Conservation (phyloP, 257 asterid species). For the Pogostemon cablin region DNA sequence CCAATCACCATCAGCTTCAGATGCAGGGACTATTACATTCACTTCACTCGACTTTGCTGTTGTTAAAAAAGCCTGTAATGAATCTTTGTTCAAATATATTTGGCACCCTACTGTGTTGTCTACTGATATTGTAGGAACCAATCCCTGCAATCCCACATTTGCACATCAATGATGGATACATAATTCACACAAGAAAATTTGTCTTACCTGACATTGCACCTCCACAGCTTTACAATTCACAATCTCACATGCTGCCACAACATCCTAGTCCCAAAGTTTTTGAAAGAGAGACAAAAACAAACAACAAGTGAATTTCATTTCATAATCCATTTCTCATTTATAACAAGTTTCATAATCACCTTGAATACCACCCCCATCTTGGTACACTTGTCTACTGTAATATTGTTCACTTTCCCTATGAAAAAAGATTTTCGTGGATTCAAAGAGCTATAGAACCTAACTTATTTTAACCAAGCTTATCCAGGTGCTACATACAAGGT, state of each 20-base stretch:
- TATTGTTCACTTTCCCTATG: conserved; percentile 92
- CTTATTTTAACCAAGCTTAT: not conserved
- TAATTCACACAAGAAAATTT: conserved; percentile 2
- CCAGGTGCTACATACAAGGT: not conserved
- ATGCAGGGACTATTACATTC: conserved; percentile 76
- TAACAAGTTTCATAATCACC: conserved; percentile 48
- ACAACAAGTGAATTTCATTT: conserved; percentile 27
- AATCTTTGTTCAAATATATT: conserved; percentile 76
- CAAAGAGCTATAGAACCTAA: conserved; percentile 5
- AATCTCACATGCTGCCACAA: conserved; percentile 95
- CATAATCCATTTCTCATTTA: not conserved
- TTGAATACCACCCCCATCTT: conserved; percentile 87
- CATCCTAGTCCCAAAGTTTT: conserved; percentile 57
- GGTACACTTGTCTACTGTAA: conserved; percentile 89
- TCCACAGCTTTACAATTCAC: conserved; percentile 78
- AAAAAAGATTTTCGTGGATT: conserved; percentile 2
- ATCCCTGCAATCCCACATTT: too few relatives aligned
- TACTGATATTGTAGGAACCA: too few relatives aligned
- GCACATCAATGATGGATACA: too few relatives aligned
- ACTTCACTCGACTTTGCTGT: conserved; percentile 87
- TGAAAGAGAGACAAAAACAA: not conserved
- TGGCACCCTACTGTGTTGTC: conserved; percentile 94
- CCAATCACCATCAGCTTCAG: conserved; percentile 81
- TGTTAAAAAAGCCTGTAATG: conserved; percentile 74
- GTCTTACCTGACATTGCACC: conserved; percentile 83